Conservation (phyloP, 768 basidiomycete genomes). For the Peribolospora baueri region DNA sequence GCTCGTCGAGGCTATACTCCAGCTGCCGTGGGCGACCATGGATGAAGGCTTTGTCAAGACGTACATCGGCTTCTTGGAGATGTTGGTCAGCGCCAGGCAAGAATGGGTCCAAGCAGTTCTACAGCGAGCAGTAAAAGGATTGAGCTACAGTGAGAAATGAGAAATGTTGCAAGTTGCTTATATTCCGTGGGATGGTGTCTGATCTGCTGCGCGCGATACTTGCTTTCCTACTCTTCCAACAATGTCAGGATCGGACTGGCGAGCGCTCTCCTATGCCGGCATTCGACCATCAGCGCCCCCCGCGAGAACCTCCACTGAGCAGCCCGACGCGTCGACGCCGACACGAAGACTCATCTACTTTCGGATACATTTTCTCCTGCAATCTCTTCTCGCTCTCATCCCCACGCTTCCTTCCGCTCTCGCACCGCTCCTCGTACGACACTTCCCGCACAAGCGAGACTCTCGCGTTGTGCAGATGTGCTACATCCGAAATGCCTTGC, state of each 20-base stretch:
- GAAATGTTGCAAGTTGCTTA: no score
- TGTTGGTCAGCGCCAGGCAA: slow-evolving; percentile 70
- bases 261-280: slow-evolving; percentile 1
- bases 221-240: not conserved
- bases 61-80: slow-evolving; percentile 70
- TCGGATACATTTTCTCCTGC: slow-evolving; percentile 61
- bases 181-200: slow-evolving; percentile 1
- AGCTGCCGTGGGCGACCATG: slow-evolving; percentile 78
- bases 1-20: slow-evolving; percentile 64
- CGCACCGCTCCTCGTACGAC: slow-evolving; percentile 52
- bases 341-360: slow-evolving; percentile 66
- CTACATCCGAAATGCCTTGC: slow-evolving; percentile 71
- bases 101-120: slow-evolving; percentile 74
- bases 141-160: slow-evolving; percentile 46
- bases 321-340: slow-evolving; percentile 23
- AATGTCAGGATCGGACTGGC: not conserved
- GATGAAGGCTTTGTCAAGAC: slow-evolving; percentile 62
- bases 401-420: slow-evolving; percentile 75
- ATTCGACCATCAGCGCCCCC: slow-evolving; percentile 7
- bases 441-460: slow-evolving; percentile 88
- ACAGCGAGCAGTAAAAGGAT: slow-evolving; percentile 52
- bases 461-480: slow-evolving; percentile 51
- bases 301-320: slow-evolving; percentile 1
- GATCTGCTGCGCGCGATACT: slow-evolving; percentile 18
- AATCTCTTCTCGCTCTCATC: slow-evolving; percentile 62